Evolutionary conservation across 177 flowering plant species (phyloP), one percentile per base, ranked within the genome.

Genomic region (Vitis hybrid): DNA sequence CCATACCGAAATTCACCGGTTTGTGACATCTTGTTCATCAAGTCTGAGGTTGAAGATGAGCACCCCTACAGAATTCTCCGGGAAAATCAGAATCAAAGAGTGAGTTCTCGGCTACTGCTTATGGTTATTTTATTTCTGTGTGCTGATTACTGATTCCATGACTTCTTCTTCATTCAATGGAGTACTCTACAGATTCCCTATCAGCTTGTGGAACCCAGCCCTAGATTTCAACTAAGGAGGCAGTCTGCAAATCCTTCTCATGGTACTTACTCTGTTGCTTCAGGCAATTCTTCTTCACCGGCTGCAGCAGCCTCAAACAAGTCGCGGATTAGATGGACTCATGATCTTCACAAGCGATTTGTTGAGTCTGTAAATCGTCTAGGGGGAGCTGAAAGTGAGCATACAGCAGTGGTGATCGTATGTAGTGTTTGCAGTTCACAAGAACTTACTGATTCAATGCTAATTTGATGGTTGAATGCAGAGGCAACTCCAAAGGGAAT

Each of bases 401-500:
- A 34, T 34, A 60, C 17, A 12, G 17, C 2, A 54, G 1, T 54
- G 12, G 8, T 34, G 7, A 18, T 1, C 11, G 17, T 23, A 5
- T 15, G 8, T 10, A 30, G 45, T 32, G 1, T 30, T 60, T 23
- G 13, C n/a, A 17, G 60, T 14, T 19, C n/a, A 57, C 10, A 5
- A 14, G 21, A n/a, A 57, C 10, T 57, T n/a, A 3, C 13, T 60
- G 14, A 60, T 26, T 21, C 8, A 13, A 21, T 30, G 32, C 32
- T 13, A 2, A 60, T 23, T 11, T 72, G 59, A 1, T 56, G 23
- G 30, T 63, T 58, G 49, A 19, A n/a, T 40, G 55, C 40, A 69
- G 77, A 50, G 68, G 68, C 72, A n/a, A 74, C 68, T 10, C 72
- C 72, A 50, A 74, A 74, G 72, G 68, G 52, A n/a, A 69, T 74